Percentiles rank a stretch among this genome's conserved stretches.
phyloP scores from a whole-genome alignment of 75 land plant genomes.

The Pinus tabuliformis region DNA sequence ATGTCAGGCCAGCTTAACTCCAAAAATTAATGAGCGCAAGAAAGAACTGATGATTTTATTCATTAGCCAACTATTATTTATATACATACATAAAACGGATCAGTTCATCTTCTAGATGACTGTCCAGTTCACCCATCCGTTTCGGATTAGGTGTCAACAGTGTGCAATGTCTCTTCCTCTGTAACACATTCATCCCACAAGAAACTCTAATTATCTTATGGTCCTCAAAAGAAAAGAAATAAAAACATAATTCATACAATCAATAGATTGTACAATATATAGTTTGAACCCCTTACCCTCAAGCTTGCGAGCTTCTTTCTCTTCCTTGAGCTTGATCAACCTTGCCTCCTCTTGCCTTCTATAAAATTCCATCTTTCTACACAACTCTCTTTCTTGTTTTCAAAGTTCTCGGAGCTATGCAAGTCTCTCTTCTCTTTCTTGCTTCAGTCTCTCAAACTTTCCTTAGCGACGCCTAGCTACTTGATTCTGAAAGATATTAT shows the following conservation, averaged over 20 bases:
- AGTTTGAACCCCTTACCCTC: conserved; percentile 53
- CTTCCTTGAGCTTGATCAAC: conserved; percentile 61
- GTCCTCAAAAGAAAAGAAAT: neutral
- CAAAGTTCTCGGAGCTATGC: conserved; percentile 30
- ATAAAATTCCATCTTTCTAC: conserved; percentile 67
- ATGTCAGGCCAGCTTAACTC: too few species aligned
- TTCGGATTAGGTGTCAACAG: too few species aligned
- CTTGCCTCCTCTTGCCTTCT: conserved; percentile 70
- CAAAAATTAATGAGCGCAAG: too few species aligned
- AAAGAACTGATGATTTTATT: too few species aligned
- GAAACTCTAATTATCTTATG: neutral
- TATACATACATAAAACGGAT: too few species aligned
- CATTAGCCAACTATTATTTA: too few species aligned
- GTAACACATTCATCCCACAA: conserved; percentile 12
- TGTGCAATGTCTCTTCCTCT: conserved; percentile 98
- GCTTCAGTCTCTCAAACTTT: conserved; percentile 52
- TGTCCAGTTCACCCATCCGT: too few species aligned
- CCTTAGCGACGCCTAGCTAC: conserved; percentile 53
- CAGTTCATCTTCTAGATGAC: too few species aligned
- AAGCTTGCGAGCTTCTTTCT: conserved; percentile 85
- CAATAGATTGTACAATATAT: neutral
- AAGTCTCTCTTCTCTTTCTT: conserved; percentile 67
- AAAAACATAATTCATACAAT: neutral
- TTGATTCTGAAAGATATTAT: conserved; percentile 65
- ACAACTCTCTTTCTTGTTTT: conserved; percentile 54